Evolutionary conservation across 495 filamentous ascomycete genomes (phyloP).

Genomic region (Xylaria scruposa): DNA sequence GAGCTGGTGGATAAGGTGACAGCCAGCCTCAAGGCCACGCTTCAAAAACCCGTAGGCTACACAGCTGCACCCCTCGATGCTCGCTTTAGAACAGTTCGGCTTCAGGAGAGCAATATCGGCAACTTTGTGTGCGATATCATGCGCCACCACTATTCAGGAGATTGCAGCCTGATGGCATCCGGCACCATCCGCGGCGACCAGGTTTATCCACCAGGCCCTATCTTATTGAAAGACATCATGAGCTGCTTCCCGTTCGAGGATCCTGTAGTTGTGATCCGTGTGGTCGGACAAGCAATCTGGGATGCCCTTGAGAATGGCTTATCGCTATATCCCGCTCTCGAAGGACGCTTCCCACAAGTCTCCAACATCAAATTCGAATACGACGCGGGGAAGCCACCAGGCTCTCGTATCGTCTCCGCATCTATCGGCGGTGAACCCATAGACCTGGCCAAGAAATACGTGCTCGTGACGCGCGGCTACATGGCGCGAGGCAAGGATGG

Average conservation of each 20-base stretch:
- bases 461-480: slow-evolving; percentile 78
- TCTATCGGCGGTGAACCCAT: slow-evolving; percentile 65
- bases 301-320: slow-evolving; percentile 85
- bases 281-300: slow-evolving; percentile 69
- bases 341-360: slow-evolving; percentile 83
- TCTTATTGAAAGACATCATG: slow-evolving; percentile 76
- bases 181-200: slow-evolving; percentile 92
- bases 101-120: slow-evolving; percentile 79
- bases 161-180: slow-evolving; percentile 83
- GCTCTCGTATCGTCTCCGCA: slow-evolving; percentile 67
- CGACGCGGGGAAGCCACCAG: slow-evolving; percentile 63
- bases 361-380: slow-evolving; percentile 78
- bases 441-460: slow-evolving; percentile 66
- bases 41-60: slow-evolving; percentile 84
- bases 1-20: slow-evolving; percentile 71
- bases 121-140: slow-evolving; percentile 94
- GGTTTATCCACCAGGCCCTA: slow-evolving; percentile 79
- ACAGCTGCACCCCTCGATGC: slow-evolving; percentile 81
- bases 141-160: slow-evolving; percentile 77
- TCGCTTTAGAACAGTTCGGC: slow-evolving; percentile 80
- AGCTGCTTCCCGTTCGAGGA: slow-evolving; percentile 90
- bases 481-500: slow-evolving; percentile 90
- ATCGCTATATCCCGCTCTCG: slow-evolving; percentile 78
- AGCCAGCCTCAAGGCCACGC: slow-evolving; percentile 69
- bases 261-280: slow-evolving; percentile 77